Evolutionary conservation across 225 moss, liverwort and hornwort genomes (phyloP).

Genomic region (Physcomitrium patens): DNA sequence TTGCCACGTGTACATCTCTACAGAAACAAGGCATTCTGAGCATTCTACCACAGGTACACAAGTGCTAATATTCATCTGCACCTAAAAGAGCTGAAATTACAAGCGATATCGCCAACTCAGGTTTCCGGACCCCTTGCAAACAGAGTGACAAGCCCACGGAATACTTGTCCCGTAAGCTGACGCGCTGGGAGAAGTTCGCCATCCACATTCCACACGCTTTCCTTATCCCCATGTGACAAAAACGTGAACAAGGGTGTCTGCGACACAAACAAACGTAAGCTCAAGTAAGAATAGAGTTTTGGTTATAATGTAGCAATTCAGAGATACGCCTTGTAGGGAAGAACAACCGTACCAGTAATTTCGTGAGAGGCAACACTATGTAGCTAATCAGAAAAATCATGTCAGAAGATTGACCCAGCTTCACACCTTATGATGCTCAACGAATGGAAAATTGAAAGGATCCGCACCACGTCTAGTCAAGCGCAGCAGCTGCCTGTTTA

Average conservation of each 20-base stretch:
- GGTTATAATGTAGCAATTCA: slow-evolving; percentile 11
- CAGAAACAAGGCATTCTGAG: slow-evolving; percentile 1
- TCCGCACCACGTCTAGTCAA: slow-evolving; percentile 87
- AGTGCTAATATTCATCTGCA: slow-evolving; percentile 1
- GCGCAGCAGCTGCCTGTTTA: slow-evolving; percentile 75
- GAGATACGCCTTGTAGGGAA: slow-evolving; percentile 9
- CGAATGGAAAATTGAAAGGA: slow-evolving; percentile 85
- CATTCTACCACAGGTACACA: neutral
- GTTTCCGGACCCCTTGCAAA: slow-evolving; percentile 91
- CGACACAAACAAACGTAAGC: slow-evolving; percentile 16
- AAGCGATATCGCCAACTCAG: slow-evolving; percentile 26
- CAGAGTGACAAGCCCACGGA: slow-evolving; percentile 78
- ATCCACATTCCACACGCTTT: slow-evolving; percentile 89
- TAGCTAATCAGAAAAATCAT: slow-evolving; percentile 3
- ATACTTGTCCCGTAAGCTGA: slow-evolving; percentile 83
- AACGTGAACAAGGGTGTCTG: slow-evolving; percentile 96
- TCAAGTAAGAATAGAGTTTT: neutral
- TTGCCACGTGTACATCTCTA: neutral
- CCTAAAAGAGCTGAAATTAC: neutral
- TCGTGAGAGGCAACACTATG: neutral
- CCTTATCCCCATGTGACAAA: slow-evolving; percentile 62
- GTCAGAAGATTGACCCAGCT: neutral
- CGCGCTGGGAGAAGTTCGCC: slow-evolving; percentile 91
- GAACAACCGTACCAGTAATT: neutral
- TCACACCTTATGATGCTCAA: slow-evolving; percentile 82